A percentile compares a stretch with the other conserved stretches of the same genome.
phyloP scores from a whole-genome alignment of 2,329 filamentous ascomycete species.

The Phaeosphaeriaceae sp. region DNA sequence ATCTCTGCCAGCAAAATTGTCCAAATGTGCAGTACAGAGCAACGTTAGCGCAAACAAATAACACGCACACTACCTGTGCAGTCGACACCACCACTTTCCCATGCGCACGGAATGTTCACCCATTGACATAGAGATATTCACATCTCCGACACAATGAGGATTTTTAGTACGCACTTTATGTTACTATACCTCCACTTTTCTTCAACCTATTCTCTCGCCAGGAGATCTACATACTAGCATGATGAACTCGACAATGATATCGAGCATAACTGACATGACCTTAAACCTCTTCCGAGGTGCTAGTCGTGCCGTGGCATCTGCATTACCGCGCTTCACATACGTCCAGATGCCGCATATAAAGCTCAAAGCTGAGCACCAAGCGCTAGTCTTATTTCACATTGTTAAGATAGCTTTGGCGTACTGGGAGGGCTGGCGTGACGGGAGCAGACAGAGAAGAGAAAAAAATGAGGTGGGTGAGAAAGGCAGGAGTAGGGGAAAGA shows the following conservation, averaged over 20 bases:
- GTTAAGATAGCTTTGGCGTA: constrained; percentile 8
- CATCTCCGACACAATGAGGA: neutral
- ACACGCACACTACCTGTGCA: no score
- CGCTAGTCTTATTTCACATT: constrained; percentile 14
- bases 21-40: no score
- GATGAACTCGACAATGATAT: neutral
- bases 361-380: constrained; percentile 23
- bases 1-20: no score
- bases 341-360: constrained; percentile 20
- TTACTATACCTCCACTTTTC: neutral
- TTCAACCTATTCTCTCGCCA: neutral
- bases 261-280: neutral
- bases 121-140: neutral
- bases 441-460: neutral
- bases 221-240: neutral
- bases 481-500: neutral
- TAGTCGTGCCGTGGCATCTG: neutral
- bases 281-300: neutral
- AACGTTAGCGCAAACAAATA: no score
- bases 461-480: neutral
- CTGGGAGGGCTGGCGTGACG: constrained; percentile 9
- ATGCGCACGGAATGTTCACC: no score
- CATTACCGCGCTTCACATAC: constrained; percentile 11
- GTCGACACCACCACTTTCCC: no score
- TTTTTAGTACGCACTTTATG: no score